Conservation (phyloP, 1,139 yeast species). For the Lizanozyma gosingica region DNA sequence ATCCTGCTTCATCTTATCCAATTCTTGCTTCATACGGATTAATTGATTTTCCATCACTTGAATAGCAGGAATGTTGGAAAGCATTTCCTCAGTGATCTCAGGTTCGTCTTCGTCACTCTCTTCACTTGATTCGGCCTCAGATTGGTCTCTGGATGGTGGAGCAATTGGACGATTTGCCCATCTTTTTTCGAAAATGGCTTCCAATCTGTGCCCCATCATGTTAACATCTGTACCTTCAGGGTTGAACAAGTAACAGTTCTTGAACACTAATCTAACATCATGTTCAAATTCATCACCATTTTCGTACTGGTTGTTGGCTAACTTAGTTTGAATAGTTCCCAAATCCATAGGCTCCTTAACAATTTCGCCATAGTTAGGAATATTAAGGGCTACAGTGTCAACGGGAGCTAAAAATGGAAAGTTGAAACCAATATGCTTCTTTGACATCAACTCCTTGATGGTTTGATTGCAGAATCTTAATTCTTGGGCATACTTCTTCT, state of each 20-base stretch:
- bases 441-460: slow-evolving; percentile 70
- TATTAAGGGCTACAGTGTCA: slow-evolving; percentile 87
- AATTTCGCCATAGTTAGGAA: slow-evolving; percentile 81
- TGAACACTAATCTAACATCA: slow-evolving; percentile 76
- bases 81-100: slow-evolving; percentile 63
- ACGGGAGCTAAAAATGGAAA: slow-evolving; percentile 93
- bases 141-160: slow-evolving; percentile 42
- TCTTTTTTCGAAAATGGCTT: slow-evolving; percentile 73
- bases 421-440: slow-evolving; percentile 75
- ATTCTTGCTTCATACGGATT: slow-evolving; percentile 75
- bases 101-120: slow-evolving; percentile 49
- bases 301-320: slow-evolving; percentile 80
- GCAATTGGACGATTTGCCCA: slow-evolving; percentile 89
- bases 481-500: slow-evolving; percentile 87
- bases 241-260: slow-evolving; percentile 84
- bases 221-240: slow-evolving; percentile 96
- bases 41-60: slow-evolving; percentile 82
- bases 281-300: slow-evolving; percentile 80
- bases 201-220: slow-evolving; percentile 89
- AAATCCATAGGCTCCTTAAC: slow-evolving; percentile 94
- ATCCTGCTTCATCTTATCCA: slow-evolving; percentile 68
- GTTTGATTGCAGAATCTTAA: slow-evolving; percentile 79
- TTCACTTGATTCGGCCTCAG: slow-evolving; percentile 28
- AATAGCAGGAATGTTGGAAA: slow-evolving; percentile 77
- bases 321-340: slow-evolving; percentile 72